Base-by-base conservation (phyloP, 805 yeast species). In the Metschnikowia gelsemii region DNA sequence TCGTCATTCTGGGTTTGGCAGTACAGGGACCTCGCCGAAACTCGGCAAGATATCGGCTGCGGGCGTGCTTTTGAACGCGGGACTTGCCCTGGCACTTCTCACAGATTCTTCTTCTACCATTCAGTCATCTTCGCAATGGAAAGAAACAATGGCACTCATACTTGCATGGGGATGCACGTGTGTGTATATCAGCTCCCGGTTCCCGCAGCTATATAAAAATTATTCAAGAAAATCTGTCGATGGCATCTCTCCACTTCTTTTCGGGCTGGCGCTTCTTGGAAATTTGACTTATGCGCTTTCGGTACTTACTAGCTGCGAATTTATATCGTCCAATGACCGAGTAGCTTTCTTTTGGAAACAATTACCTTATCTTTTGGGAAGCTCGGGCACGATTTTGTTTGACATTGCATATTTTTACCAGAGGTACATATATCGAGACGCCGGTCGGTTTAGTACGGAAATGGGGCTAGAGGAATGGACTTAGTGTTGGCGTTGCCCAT, bases 151-250 rank as follows among this genome's bases (percentile, higher is more conserved):
- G 13, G 60, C 55, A 2, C 34, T 42, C 1, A 27, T 54, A 14
- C 54, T 85, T 30, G 89, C 97, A 0, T 90, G 96, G 95, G 52
- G 73, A 2, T 87, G 96, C 48, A 86, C 95, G 0, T 52, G 63
- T 4, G 79, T 87, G 40, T 90, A 91, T 57, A 74, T 88, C 32
- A 68, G 80, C 8, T 85, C 96, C 2, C 73, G 98, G 47, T 60
- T 88, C 34, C 98, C 98, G 1, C 98, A 90, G 58, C 67, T 90
- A 37, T 66, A 75, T 57, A 88, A 85, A 59, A 90, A 90, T 63
- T 82, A 78, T 58, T 53, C 67, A 38, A 71, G 96, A 28, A 85
- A 86, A 58, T 86, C 96, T 1, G 93, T 95, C 0, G 82, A 84
- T 24, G 97, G 96, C 2, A 70, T 89, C 2, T 85, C 96, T 1